A percentile compares a stretch with the other conserved stretches of the same genome.
phyloP scores from a whole-genome alignment of 2,329 filamentous ascomycete genomes.

The Fusarium papillatum region DNA sequence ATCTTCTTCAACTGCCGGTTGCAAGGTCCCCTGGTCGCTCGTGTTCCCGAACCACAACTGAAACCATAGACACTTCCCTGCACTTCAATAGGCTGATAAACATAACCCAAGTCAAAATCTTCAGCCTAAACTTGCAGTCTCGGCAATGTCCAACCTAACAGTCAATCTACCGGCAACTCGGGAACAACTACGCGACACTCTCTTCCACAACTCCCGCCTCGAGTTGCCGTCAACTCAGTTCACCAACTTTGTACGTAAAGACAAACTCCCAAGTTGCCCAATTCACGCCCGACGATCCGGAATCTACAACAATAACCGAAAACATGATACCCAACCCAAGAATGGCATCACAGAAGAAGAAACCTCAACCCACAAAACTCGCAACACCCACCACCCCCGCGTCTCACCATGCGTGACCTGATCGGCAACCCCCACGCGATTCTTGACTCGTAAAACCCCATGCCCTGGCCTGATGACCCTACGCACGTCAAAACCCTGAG shows the following conservation, averaged over 20 bases:
- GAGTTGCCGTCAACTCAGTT: background rate
- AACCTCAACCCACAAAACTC: background rate
- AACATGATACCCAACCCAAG: background rate
- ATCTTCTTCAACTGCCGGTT: background rate
- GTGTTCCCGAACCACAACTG: background rate
- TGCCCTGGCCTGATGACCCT: conserved; percentile 11
- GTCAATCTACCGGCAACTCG: background rate
- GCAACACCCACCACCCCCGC: background rate
- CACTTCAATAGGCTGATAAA: background rate
- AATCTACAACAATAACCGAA: background rate
- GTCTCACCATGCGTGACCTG: conserved; percentile 1
- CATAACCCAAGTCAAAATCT: background rate
- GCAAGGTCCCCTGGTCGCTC: background rate
- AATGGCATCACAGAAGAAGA: conserved; percentile 13
- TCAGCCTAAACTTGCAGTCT: background rate
- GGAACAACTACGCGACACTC: background rate
- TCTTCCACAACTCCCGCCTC: background rate
- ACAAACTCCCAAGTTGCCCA: background rate
- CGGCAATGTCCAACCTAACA: background rate
- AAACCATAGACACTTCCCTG: background rate
- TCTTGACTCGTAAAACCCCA: background rate
- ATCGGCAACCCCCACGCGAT: conserved; percentile 3
- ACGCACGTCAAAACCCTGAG: background rate
- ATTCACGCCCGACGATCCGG: background rate
- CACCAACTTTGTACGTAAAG: background rate